Percentiles rank a stretch among this genome's conserved stretches.
Evolutionary conservation across 352 stramenopile genomes (phyloP).

Genomic region (Peronospora farinosa): DNA sequence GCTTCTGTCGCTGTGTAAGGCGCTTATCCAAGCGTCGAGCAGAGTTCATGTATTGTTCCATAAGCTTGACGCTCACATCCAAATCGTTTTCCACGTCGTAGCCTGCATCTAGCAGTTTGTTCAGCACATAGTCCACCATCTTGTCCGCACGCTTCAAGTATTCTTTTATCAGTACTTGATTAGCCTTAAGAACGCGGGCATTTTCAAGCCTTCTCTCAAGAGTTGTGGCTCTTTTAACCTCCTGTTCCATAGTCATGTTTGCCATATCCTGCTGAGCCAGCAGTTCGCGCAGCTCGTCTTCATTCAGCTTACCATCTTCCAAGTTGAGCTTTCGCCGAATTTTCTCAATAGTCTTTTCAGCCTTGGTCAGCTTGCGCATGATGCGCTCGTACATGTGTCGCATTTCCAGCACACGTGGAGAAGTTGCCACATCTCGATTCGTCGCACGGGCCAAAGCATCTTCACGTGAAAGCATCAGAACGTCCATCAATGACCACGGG

Average conservation of each 20-base stretch:
- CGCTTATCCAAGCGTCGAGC: constrained; percentile 52
- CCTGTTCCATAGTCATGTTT: constrained; percentile 18
- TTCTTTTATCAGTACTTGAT: constrained; percentile 46
- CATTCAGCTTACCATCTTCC: constrained; percentile 14
- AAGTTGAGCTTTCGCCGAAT: constrained; percentile 15
- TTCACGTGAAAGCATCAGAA: constrained; percentile 42
- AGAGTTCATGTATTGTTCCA: constrained; percentile 76
- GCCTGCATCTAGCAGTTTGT: constrained; percentile 31
- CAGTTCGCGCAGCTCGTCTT: constrained; percentile 21
- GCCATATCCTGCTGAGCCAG: constrained; percentile 19
- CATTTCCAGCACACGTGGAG: constrained; percentile 43
- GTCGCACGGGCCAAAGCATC: constrained; percentile 33
- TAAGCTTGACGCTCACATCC: constrained; percentile 49
- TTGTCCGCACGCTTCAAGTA: constrained; percentile 41
- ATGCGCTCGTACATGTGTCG: constrained; percentile 36
- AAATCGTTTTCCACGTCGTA: constrained; percentile 39
- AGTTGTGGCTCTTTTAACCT: constrained; percentile 29
- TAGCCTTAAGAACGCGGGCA: constrained; percentile 35
- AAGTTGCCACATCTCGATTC: constrained; percentile 36
- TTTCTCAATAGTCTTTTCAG: constrained; percentile 14
- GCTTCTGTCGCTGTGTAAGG: constrained; percentile 41
- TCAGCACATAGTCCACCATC: constrained; percentile 38
- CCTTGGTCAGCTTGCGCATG: constrained; percentile 22
- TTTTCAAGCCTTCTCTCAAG: constrained; percentile 42
- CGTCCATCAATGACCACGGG: constrained; percentile 44